These are phyloP conservation scores for Solanum medicagineum DNA, from an alignment of 257 asterid genomes.

Conservation along the genomic window DNA sequence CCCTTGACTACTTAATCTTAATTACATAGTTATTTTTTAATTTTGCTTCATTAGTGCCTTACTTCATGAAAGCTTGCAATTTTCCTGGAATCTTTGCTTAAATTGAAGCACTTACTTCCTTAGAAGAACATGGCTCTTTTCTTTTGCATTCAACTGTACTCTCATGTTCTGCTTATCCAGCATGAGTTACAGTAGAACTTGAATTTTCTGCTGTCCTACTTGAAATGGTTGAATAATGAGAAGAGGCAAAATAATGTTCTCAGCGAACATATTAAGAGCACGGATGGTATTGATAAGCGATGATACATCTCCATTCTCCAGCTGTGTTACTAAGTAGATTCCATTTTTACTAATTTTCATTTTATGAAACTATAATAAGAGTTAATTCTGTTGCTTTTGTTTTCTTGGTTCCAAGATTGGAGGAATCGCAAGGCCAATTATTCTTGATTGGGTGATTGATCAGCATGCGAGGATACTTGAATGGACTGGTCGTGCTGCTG, in stretches of 20 bases:
- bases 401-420: constrained; percentile 40
- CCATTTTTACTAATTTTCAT: constrained; percentile 2
- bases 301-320: neutral
- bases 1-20: neutral
- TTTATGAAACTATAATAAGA: neutral
- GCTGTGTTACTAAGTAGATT: neutral
- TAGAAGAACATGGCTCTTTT: neutral
- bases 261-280: neutral
- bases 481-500: constrained; percentile 96
- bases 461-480: constrained; percentile 80
- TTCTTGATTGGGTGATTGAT: constrained; percentile 95
- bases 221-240: neutral
- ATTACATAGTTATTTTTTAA: neutral
- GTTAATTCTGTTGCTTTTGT: constrained; percentile 10
- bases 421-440: constrained; percentile 63
- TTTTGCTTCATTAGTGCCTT: neutral
- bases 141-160: neutral
- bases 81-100: neutral
- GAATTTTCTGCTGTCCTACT: neutral
- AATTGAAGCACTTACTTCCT: neutral
- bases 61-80: neutral
- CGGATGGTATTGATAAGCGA: neutral
- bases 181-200: neutral
- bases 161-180: neutral
- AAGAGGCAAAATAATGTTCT: neutral